phyloP scores from a whole-genome alignment of 2,329 filamentous ascomycete genomes.

The Septoria petroselini region DNA sequence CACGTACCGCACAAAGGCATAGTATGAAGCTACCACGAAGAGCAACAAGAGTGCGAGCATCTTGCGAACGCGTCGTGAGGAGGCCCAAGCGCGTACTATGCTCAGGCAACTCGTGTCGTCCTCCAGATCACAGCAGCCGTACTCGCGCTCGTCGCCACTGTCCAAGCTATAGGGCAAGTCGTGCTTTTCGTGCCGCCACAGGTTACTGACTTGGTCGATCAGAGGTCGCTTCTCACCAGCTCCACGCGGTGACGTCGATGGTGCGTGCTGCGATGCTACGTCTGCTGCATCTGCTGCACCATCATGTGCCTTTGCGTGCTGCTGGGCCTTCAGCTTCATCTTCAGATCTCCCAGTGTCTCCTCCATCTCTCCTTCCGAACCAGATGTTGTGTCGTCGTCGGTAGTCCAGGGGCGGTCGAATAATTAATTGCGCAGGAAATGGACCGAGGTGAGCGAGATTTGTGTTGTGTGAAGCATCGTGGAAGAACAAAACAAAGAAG shows the following conservation, averaged over 20 bases:
- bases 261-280: background rate
- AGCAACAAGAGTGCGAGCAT: constrained; percentile 36
- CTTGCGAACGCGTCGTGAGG: constrained; percentile 30
- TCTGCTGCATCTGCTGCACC: background rate
- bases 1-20: constrained; percentile 40
- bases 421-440: too few relatives aligned
- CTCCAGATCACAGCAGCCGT: constrained; percentile 35
- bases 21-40: constrained; percentile 34
- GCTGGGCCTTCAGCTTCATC: constrained; percentile 7
- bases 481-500: too few relatives aligned
- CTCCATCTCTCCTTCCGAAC: constrained; percentile 6
- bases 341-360: constrained; percentile 13
- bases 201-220: constrained; percentile 32
- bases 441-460: too few relatives aligned
- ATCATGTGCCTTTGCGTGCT: background rate
- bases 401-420: constrained; percentile 13
- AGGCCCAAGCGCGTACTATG: constrained; percentile 18
- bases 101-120: constrained; percentile 36
- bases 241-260: constrained; percentile 11
- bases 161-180: background rate
- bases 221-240: constrained; percentile 20
- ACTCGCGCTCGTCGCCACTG: constrained; percentile 23
- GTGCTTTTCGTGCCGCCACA: constrained; percentile 26
- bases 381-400: too few relatives aligned
- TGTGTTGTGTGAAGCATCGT: too few relatives aligned